A percentile compares a stretch with the other conserved stretches of the same genome.
These are phyloP conservation scores for Schizosaccharomyces pombe DNA, from an alignment of 805 yeast species.

Conservation along the genomic window ASM294v3 CU329670.1:4067501-4068000, in stretches of 20 bases:
- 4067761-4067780: constrained; percentile 7
- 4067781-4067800: constrained; percentile 19
- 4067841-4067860: constrained; percentile 21
- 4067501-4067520: no score
- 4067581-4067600: constrained; percentile 20
- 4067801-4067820: constrained; percentile 21
- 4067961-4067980: constrained; percentile 85
- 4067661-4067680: constrained; percentile 29
- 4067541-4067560: not conserved
- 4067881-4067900: constrained; percentile 40
- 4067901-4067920: constrained; percentile 41
- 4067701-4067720: constrained; percentile 31
- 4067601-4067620: constrained; percentile 25
- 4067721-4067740: constrained; percentile 24
- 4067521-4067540: no score
- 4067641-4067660: constrained; percentile 25
- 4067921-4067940: constrained; percentile 64
- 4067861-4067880: constrained; percentile 35
- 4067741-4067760: constrained; percentile 12
- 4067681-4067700: constrained; percentile 22
- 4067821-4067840: constrained; percentile 29
- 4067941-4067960: constrained; percentile 54
- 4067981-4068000: constrained; percentile 45
- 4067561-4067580: not conserved
- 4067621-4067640: constrained; percentile 28